Conservation (phyloP, 768 basidiomycete genomes). For the Crucibulum laeve region DNA sequence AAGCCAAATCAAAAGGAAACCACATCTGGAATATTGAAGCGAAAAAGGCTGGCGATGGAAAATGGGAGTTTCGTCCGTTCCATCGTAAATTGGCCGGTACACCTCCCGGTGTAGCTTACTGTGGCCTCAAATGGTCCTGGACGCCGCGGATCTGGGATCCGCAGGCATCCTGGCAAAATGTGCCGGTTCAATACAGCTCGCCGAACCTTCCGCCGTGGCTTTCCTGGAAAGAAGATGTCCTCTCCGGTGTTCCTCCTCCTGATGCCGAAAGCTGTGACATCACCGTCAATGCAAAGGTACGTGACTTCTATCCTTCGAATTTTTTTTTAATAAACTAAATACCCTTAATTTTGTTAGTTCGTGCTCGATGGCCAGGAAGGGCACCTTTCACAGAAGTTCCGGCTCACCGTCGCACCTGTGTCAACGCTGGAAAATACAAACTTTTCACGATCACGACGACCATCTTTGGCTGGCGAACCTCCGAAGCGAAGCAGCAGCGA, state of each 20-base stretch:
- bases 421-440: constrained; percentile 37
- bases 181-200: constrained; percentile 76
- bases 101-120: constrained; percentile 79
- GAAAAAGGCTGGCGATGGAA: constrained; percentile 69
- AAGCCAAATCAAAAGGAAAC: constrained; percentile 98
- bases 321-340: constrained; percentile 3
- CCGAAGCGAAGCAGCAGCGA: constrained; percentile 45
- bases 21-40: constrained; percentile 99
- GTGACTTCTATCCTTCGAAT: constrained; percentile 15
- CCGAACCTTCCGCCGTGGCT: constrained; percentile 86
- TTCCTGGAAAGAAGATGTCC: constrained; percentile 77
- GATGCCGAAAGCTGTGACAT: constrained; percentile 76
- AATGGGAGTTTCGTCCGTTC: constrained; percentile 89
- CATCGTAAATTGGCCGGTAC: constrained; percentile 81
- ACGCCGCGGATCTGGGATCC: constrained; percentile 96
- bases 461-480: constrained; percentile 36
- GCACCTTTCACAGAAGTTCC: constrained; percentile 60
- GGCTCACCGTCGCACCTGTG: constrained; percentile 67
- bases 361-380: constrained; percentile 74
- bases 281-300: constrained; percentile 71
- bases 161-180: constrained; percentile 77
- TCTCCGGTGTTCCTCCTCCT: constrained; percentile 76
- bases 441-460: constrained; percentile 35
- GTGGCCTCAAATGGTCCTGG: constrained; percentile 83
- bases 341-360: constrained; percentile 38